Evolutionary conservation across 2,329 filamentous ascomycete species (phyloP).

Genomic region (Penicillium sp.): DNA sequence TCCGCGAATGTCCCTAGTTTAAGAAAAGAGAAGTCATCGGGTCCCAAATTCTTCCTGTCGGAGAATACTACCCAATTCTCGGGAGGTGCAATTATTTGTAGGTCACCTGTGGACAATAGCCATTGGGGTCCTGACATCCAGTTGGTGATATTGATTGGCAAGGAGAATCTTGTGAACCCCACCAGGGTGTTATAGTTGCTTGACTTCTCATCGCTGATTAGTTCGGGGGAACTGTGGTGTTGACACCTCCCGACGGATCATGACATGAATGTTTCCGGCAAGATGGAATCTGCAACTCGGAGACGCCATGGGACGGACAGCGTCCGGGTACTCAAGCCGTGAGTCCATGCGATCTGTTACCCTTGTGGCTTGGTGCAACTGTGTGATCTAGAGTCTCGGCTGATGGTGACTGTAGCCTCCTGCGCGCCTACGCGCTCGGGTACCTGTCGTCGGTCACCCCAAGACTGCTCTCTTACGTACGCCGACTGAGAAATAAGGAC

Average conservation of each 20-base stretch:
- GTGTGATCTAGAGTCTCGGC: slow-evolving; percentile 5
- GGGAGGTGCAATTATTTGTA: slow-evolving; percentile 17
- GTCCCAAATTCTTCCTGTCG: not conserved
- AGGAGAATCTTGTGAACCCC: slow-evolving; percentile 5
- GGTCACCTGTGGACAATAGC: slow-evolving; percentile 5
- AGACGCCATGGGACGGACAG: slow-evolving; percentile 24
- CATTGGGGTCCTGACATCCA: not conserved
- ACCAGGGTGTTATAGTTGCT: slow-evolving; percentile 9
- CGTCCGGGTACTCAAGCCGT: slow-evolving; percentile 34
- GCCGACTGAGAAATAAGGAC: slow-evolving; percentile 34
- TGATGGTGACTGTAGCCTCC: slow-evolving; percentile 29
- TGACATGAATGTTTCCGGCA: slow-evolving; percentile 24
- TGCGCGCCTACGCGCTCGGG: slow-evolving; percentile 49
- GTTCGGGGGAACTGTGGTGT: slow-evolving; percentile 17
- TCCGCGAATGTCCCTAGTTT: slow-evolving; percentile 5
- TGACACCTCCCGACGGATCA: slow-evolving; percentile 23
- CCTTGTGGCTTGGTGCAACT: slow-evolving; percentile 9
- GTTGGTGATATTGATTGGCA: slow-evolving; percentile 15
- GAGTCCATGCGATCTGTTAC: slow-evolving; percentile 23
- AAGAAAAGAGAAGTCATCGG: not conserved
- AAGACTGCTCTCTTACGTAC: slow-evolving; percentile 41
- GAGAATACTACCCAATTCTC: slow-evolving; percentile 27
- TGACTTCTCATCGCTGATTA: slow-evolving; percentile 7
- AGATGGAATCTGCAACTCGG: slow-evolving; percentile 29
- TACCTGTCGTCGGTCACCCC: slow-evolving; percentile 49